Evolutionary conservation across 148 eudicot genomes (phyloP), one percentile per base, ranked within the genome.

Genomic region (Vaccinium macrocarpon): DNA sequence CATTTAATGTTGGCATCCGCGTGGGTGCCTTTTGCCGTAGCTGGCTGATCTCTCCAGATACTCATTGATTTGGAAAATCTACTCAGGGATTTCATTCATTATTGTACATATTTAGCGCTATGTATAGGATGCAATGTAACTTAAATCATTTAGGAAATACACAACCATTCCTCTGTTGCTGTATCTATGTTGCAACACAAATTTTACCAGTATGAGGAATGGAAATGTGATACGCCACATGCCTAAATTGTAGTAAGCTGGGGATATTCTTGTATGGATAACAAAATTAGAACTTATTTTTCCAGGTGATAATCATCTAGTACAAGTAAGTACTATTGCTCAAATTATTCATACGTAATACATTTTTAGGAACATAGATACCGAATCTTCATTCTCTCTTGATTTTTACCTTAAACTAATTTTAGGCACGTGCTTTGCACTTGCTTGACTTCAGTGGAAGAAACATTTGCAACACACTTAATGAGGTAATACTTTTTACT

Each of bases 1-100:
- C 35, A 68, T 68, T 68, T 68, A 68, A 62, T 68, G 38, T 27
- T 13, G 16, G 73, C 38, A 68, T 68, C 73, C 16, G 16, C 32
- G 32, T 27, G 73, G 1, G 16, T 25, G 73, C 23, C 23, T 14
- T 25, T 68, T 12, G 38, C 38, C 4, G 18, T 27, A 68, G 27
- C 4, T 27, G 38, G 35, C 38, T 13, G 38, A 68, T 12, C 6
- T 27, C 38, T 27, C 73, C 38, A 68, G 35, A 68, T 64, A 10
- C 71, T 18, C 16, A 68, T 68, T 68, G 73, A 68, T 68, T 68
- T 11, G 73, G 38, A 68, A 68, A 68, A 68, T 68, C 73, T 27
- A 25, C 38, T 25, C 32, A 4, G 73, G 16, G 73, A 27, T 25
- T 12, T 66, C 66, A 68, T 68, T 68, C 73, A 68, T 27, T 27